Evolutionary conservation across 106 monocot species (phyloP), one percentile per base, ranked within the genome.

Genomic region (Dendrobium officinale): DNA sequence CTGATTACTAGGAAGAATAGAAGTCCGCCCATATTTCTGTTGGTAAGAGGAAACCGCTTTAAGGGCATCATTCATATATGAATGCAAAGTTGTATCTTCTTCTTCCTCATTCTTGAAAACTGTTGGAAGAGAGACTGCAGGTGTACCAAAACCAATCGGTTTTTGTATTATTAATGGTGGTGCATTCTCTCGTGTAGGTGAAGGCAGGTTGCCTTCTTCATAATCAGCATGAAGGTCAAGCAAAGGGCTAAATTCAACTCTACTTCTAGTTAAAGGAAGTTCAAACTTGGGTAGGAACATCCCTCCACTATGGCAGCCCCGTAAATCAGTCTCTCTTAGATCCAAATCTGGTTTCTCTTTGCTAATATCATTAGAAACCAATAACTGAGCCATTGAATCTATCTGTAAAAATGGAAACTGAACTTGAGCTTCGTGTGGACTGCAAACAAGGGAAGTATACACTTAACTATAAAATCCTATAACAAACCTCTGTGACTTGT

Each of bases 121-220:
- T 58, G 49, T 67, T 64, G 82, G 77, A 27, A 85, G 76, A 64
- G 75, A 20, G 22, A 56, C 42, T 9, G 24, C 11, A 67, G 45
- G 41, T 77, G 58, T 20, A 82, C 80, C 85, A 83, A 81, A 83
- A 44, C 73, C 75, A 22, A 84, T 54, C 31, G 88, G 85, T 79
- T 80, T 92, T 37, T 29, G 77, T 42, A 82, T 22, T 73, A 78
- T 83, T 19, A 84, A 81, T 66, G 89, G 77, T 77, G 75, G 79
- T 77, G 84, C 42, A 66, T 80, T 86, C 9, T 84, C 88, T 40
- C 91, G 83, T 29, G 98, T 99, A 42, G 95, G 99, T 33, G 99
- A 99, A 68, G 99, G 99, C 33, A 95, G 84, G 82, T 91, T 99
- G 54, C 83, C 88, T 85, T 93, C 95, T 79, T 95, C 99, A 77